Percentiles rank a stretch among this genome's conserved stretches.
Evolutionary conservation across 2,329 filamentous ascomycete genomes (phyloP).

Genomic region (Colletotrichum gigasporum): DNA sequence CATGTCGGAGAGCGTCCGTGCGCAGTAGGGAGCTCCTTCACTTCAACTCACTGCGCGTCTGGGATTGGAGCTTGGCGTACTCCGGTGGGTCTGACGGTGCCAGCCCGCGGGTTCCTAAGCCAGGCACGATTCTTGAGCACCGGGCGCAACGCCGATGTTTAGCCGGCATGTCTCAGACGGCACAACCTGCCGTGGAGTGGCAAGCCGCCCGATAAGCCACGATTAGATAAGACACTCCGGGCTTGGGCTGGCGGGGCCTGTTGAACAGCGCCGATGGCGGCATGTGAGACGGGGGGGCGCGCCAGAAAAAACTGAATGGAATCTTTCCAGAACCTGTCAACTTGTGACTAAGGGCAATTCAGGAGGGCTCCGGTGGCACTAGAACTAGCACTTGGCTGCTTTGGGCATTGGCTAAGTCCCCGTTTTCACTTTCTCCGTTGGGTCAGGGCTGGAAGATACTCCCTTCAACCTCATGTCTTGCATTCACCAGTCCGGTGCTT

Average conservation of each 20-base stretch:
- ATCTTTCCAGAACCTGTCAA: conserved; percentile 14
- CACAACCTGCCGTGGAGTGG: background rate
- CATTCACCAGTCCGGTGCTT: conserved; percentile 18
- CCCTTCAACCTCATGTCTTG: background rate
- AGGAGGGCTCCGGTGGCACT: background rate
- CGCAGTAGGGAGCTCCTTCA: background rate
- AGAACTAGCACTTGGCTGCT: background rate
- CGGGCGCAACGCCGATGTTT: no score
- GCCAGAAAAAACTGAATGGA: background rate
- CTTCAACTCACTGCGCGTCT: background rate
- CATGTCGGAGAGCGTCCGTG: conserved; percentile 8
- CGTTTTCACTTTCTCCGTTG: no score
- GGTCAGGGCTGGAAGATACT: no score
- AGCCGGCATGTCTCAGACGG: background rate
- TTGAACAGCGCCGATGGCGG: conserved; percentile 8
- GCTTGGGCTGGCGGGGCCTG: no score
- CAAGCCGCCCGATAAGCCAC: background rate
- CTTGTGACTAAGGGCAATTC: background rate
- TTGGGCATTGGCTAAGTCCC: background rate
- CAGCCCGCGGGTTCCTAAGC: no score
- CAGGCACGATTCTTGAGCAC: no score
- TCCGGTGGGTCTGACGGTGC: background rate
- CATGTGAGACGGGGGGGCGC: background rate
- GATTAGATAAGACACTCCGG: background rate
- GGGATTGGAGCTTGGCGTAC: conserved; percentile 8